phyloP scores from a whole-genome alignment of 768 basidiomycete species.

The Trametes elegans region DNA sequence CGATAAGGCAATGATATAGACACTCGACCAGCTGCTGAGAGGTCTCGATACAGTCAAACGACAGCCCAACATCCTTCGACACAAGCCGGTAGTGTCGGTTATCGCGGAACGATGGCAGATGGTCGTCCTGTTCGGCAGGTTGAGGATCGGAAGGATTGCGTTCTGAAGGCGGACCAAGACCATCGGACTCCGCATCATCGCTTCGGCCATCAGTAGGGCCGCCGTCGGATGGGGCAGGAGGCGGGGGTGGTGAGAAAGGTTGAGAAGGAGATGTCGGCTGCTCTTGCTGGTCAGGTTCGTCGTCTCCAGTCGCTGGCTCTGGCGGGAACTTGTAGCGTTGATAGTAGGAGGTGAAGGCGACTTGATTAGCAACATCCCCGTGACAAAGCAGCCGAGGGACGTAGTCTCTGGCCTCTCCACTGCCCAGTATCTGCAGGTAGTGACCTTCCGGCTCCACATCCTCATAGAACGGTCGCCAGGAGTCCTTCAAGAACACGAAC shows the following conservation, averaged over 20 bases:
- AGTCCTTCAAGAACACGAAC: conserved; percentile 17
- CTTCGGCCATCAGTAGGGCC: too few species aligned
- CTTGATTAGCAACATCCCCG: too few species aligned
- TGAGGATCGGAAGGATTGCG: too few species aligned
- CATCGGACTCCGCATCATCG: too few species aligned
- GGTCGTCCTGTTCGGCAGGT: too few species aligned
- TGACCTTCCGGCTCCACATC: background rate
- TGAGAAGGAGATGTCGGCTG: background rate
- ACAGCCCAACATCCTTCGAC: background rate
- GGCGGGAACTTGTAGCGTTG: too few species aligned
- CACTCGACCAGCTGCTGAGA: background rate
- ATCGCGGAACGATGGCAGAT: background rate
- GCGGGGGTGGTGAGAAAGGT: too few species aligned
- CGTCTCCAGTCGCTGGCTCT: too few species aligned
- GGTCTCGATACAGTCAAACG: background rate
- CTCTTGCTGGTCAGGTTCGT: background rate
- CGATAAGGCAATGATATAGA: background rate
- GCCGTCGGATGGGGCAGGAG: too few species aligned
- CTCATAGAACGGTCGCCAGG: conserved; percentile 4
- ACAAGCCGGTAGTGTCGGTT: conserved; percentile 5
- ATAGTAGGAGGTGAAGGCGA: background rate
- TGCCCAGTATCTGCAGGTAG: background rate
- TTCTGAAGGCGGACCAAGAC: too few species aligned
- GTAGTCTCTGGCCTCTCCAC: background rate
- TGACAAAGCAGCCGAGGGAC: too few species aligned